A percentile compares a stretch with the other conserved stretches of the same genome.
Evolutionary conservation across 768 basidiomycete genomes (phyloP).

Genomic region (Hygrophorus russula): DNA sequence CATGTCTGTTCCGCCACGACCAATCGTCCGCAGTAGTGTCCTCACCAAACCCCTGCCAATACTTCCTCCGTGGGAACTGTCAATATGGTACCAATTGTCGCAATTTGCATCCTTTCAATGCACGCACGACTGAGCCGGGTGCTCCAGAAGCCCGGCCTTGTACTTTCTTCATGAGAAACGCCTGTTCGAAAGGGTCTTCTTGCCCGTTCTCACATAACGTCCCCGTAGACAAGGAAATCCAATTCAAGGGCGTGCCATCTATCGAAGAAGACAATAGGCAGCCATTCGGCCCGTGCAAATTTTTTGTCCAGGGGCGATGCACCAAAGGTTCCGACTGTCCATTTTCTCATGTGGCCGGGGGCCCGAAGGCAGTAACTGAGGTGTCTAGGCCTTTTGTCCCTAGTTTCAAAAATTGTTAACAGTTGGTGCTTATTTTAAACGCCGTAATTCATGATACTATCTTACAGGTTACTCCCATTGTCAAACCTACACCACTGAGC

Average conservation of each 20-base stretch:
- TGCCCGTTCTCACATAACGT: conserved; percentile 15
- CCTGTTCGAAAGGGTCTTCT: conserved; percentile 16
- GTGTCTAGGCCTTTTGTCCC: neutral
- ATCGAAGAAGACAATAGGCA: no score
- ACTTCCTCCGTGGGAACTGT: conserved; percentile 2
- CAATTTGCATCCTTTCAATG: neutral
- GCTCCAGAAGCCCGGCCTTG: neutral
- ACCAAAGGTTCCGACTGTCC: conserved; percentile 16
- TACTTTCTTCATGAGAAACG: conserved; percentile 7
- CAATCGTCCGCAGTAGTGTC: neutral
- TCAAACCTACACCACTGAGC: no score
- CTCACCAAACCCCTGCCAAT: neutral
- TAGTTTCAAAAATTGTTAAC: neutral
- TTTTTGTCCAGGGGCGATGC: conserved; percentile 13
- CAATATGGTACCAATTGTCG: conserved; percentile 4
- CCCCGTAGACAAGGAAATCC: no score
- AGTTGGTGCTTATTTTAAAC: neutral
- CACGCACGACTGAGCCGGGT: neutral
- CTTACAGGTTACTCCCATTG: neutral
- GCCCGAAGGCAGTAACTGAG: neutral
- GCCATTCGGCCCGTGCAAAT: neutral
- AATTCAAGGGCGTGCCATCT: no score
- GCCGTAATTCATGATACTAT: neutral
- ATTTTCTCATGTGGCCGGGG: conserved; percentile 12
- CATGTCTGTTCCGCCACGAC: neutral